Evolutionary conservation across 2,329 filamentous ascomycete species (phyloP).

Genomic region (Huntiella moniliformis): DNA sequence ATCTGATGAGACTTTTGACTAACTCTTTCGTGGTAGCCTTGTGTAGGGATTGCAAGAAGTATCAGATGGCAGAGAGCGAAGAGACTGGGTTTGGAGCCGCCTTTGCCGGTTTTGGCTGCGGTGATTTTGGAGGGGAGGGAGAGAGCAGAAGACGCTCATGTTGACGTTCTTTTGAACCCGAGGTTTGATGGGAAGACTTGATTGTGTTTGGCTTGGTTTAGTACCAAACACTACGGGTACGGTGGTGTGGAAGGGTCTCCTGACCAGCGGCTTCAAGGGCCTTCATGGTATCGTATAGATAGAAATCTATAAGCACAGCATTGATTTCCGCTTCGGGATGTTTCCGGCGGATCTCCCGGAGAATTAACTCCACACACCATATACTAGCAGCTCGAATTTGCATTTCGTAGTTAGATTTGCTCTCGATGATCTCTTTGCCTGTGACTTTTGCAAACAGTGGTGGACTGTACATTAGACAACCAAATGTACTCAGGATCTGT

Average conservation of each 20-base stretch:
- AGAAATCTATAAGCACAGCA: conserved; percentile 90
- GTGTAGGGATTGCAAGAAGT: conserved; percentile 62
- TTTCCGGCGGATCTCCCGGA: conserved; percentile 54
- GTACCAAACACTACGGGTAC: conserved; percentile 91
- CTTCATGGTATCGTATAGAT: conserved; percentile 89
- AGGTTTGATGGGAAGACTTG: conserved; percentile 17
- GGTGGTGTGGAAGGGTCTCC: conserved; percentile 59
- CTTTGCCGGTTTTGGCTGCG: conserved; percentile 76
- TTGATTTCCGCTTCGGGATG: conserved; percentile 61
- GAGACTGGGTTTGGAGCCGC: conserved; percentile 63
- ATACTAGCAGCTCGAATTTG: conserved; percentile 84
- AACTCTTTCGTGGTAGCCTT: conserved; percentile 39
- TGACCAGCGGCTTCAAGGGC: conserved; percentile 48
- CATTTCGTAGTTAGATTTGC: conserved; percentile 62
- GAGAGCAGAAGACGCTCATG: conserved; percentile 48
- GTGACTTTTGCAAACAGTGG: conserved; percentile 53
- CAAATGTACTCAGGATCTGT: conserved; percentile 71
- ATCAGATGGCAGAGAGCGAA: conserved; percentile 82
- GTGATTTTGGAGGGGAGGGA: conserved; percentile 51
- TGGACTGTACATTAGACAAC: conserved; percentile 71
- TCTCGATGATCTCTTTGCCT: conserved; percentile 43
- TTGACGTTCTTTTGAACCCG: conserved; percentile 47
- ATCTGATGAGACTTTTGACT: background rate
- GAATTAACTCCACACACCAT: conserved; percentile 84
- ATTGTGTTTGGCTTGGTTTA: conserved; percentile 21